Conservation (phyloP, 176 grass and related monocot species). For the Avena sativa region DNA sequence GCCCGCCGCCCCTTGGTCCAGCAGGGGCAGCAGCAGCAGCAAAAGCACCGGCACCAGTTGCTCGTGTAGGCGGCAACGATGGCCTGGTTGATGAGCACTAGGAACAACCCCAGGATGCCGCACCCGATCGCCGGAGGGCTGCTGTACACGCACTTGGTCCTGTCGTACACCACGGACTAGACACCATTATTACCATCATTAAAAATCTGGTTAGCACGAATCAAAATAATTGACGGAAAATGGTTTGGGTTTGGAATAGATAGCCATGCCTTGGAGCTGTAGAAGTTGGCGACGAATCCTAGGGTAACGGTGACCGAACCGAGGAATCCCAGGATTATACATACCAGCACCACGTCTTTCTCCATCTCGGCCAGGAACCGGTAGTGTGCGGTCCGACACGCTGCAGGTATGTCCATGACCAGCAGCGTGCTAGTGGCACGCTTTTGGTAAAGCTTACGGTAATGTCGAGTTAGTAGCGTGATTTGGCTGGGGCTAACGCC, state of each 20-base stretch:
- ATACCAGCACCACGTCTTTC: constrained; percentile 22
- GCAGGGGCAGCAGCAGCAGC: constrained; percentile 20
- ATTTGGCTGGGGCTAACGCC: too few relatives aligned
- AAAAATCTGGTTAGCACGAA: background rate
- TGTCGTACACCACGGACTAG: constrained; percentile 1
- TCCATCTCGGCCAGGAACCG: background rate
- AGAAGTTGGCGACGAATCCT: background rate
- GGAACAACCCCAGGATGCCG: constrained; percentile 14
- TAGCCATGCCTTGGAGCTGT: constrained; percentile 13
- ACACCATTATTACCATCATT: background rate
- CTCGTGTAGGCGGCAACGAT: constrained; percentile 4
- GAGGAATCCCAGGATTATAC: background rate
- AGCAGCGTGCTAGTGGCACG: too few relatives aligned
- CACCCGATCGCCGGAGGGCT: background rate
- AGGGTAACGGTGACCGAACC: background rate
- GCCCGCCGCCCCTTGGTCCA: constrained; percentile 16
- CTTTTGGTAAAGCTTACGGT: too few relatives aligned
- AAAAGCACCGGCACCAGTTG: background rate
- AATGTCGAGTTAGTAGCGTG: too few relatives aligned
- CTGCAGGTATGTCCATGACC: too few relatives aligned
- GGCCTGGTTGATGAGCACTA: constrained; percentile 12
- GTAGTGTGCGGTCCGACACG: too few relatives aligned
- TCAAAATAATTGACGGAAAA: background rate
- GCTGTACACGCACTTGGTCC: background rate
- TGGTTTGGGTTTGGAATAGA: background rate